Percentiles rank a stretch among this genome's conserved stretches.
These are phyloP conservation scores for Basidioascus undulatus DNA, from an alignment of 768 basidiomycete species.

Conservation along the genomic window DNA sequence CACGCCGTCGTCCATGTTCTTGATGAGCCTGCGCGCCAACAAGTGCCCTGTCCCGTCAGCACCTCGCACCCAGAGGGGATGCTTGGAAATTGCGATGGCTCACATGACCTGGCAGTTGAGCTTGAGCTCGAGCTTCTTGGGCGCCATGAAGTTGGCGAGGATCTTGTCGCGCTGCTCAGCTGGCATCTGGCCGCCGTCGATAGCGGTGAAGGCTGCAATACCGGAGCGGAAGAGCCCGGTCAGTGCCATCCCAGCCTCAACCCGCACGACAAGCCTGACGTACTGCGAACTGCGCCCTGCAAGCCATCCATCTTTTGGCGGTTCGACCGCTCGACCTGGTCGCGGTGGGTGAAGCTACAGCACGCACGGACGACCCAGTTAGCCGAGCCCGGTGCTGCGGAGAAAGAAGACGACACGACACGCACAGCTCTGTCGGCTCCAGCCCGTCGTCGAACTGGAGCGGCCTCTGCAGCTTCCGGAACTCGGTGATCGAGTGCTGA, in stretches of 20 bases:
- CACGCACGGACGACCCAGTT: background rate
- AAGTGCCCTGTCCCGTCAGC: background rate
- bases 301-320: slow-evolving; percentile 37
- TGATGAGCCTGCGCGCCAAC: slow-evolving; percentile 46
- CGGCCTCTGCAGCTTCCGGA: slow-evolving; percentile 42
- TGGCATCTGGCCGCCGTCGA: slow-evolving; percentile 24
- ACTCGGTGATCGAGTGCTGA: slow-evolving; percentile 37
- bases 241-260: too few relatives aligned
- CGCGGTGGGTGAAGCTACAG: slow-evolving; percentile 61
- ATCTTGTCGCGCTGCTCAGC: slow-evolving; percentile 41
- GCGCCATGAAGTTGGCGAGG: slow-evolving; percentile 79
- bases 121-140: slow-evolving; percentile 39
- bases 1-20: slow-evolving; percentile 61
- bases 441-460: slow-evolving; percentile 48
- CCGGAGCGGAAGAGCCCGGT: too few relatives aligned
- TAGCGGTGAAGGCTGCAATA: slow-evolving; percentile 32
- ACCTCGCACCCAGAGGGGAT: background rate
- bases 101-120: slow-evolving; percentile 65
- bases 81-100: background rate
- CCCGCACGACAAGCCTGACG: too few relatives aligned
- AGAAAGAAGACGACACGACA: background rate
- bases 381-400: slow-evolving; percentile 1
- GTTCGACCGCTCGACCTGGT: slow-evolving; percentile 80
- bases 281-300: slow-evolving; percentile 23
- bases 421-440: slow-evolving; percentile 72